Evolutionary conservation across 1,284 basidiomycete species (phyloP).

Genomic region (Mycosarcoma mackinlayi): DNA sequence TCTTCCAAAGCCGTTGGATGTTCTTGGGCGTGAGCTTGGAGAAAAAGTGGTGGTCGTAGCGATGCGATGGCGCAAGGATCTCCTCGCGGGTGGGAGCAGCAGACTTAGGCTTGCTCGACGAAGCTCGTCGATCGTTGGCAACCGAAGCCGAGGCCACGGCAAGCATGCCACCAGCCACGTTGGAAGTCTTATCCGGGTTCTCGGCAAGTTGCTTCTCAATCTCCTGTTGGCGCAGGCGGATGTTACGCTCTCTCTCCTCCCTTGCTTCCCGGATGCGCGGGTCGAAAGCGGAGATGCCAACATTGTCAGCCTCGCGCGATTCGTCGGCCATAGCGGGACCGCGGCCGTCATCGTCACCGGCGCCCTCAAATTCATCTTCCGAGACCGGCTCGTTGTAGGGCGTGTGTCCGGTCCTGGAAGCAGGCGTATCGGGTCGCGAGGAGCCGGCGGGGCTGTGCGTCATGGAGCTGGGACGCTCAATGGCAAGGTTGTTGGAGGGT

Average conservation of each 20-base stretch:
- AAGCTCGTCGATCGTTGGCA: constrained; percentile 21
- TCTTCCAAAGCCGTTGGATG: constrained; percentile 62
- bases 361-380: constrained; percentile 67
- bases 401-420: constrained; percentile 24
- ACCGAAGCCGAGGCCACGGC: constrained; percentile 42
- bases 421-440: constrained; percentile 58
- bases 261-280: constrained; percentile 62
- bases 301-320: constrained; percentile 59
- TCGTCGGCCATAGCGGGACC: constrained; percentile 56
- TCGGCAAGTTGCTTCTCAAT: constrained; percentile 57
- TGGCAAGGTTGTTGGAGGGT: constrained; percentile 55
- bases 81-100: constrained; percentile 52
- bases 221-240: constrained; percentile 59
- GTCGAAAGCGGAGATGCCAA: constrained; percentile 63
- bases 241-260: constrained; percentile 65
- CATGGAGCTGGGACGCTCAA: constrained; percentile 58
- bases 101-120: constrained; percentile 24
- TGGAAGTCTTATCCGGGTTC: constrained; percentile 49
- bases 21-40: constrained; percentile 65
- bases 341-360: constrained; percentile 55
- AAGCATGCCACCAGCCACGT: constrained; percentile 42
- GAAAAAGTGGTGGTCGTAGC: constrained; percentile 65
- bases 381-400: constrained; percentile 65
- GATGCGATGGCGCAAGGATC: constrained; percentile 63
- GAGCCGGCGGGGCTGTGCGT: constrained; percentile 41